Conservation (phyloP, 305 asterid species). For the Fraxinus velutina region DNA sequence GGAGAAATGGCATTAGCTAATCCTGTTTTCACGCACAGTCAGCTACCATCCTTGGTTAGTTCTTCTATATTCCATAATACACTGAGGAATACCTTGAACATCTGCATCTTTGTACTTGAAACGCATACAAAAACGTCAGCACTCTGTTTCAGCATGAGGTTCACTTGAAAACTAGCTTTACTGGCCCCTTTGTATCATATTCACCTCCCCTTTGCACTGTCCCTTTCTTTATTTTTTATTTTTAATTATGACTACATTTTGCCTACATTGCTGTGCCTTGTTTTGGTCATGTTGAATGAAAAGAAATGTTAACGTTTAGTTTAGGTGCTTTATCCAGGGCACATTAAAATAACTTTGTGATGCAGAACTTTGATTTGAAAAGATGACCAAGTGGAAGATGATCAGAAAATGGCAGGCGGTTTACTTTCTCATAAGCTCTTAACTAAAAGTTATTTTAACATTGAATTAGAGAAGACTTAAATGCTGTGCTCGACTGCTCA, state of each 20-base stretch:
- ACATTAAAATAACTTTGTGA: background rate
- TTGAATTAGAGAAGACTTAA: background rate
- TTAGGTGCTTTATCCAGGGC: background rate
- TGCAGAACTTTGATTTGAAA: background rate
- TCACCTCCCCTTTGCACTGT: background rate
- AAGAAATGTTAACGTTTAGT: background rate
- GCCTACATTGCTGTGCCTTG: background rate
- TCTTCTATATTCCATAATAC: background rate
- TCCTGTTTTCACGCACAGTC: constrained; percentile 91
- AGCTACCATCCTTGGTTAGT: constrained; percentile 92
- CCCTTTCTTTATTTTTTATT: background rate
- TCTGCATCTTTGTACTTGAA: background rate
- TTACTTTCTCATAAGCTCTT: background rate
- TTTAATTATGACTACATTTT: background rate
- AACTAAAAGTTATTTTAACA: background rate
- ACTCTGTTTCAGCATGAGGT: background rate
- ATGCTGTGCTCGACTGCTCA: background rate
- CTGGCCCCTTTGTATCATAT: background rate
- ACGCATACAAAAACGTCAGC: background rate
- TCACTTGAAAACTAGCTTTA: background rate
- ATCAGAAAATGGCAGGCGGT: background rate
- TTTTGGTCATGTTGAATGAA: background rate
- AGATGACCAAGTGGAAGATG: background rate
- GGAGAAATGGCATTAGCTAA: constrained; percentile 94
- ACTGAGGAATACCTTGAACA: background rate